Conservation (phyloP, 169 alveolate species). For the Theileria sp. region DNA sequence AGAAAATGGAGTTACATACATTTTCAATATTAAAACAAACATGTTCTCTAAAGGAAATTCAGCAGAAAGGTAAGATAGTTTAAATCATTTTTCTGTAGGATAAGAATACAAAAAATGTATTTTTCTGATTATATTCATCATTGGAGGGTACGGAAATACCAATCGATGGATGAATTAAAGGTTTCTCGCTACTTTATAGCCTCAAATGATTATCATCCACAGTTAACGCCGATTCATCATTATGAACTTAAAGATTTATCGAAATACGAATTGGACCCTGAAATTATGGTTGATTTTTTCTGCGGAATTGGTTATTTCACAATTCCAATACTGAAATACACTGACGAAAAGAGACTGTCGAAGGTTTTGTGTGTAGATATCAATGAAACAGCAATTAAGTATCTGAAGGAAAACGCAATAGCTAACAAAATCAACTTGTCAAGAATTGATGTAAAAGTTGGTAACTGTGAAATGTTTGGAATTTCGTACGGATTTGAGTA, state of each 20-base stretch:
- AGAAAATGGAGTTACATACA: constrained; percentile 67
- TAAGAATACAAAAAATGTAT: constrained; percentile 31
- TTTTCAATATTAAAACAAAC: constrained; percentile 58
- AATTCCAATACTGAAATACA: constrained; percentile 59
- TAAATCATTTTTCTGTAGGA: neutral
- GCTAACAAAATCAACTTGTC: neutral
- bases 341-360: constrained; percentile 2
- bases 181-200: neutral
- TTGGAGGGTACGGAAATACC: neutral
- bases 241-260: neutral
- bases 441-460: constrained; percentile 18
- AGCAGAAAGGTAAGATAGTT: constrained; percentile 53
- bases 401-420: neutral
- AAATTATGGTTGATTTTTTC: constrained; percentile 74
- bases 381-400: constrained; percentile 51
- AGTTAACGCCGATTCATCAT: neutral
- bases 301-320: constrained; percentile 80
- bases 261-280: constrained; percentile 13
- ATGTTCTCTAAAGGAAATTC: constrained; percentile 78
- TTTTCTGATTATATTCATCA: neutral
- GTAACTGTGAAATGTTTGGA: constrained; percentile 17
- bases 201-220: neutral
- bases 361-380: constrained; percentile 48
- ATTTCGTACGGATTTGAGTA: constrained; percentile 20
- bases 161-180: neutral